Base-by-base conservation (phyloP, 129 eudicot genomes). In the Pulicaria dysenterica region DNA sequence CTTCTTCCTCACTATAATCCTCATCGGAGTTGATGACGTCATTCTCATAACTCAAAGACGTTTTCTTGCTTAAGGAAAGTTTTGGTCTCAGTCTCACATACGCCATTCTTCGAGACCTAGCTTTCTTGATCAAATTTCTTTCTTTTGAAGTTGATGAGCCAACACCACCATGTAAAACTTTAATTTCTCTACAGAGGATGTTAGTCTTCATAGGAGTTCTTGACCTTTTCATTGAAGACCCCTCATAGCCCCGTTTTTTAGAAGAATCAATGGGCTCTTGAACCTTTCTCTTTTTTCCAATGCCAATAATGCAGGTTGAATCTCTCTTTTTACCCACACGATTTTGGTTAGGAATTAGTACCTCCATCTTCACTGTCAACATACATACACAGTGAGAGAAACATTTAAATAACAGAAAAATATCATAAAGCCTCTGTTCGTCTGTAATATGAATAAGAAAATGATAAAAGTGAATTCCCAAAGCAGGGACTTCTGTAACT, bases 251-350 rank as follows among this genome's bases (percentile, higher is more conserved):
- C 12, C 51, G 59, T 55, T 67, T 81, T 39, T 70, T 63, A 50
- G 83, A 75, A 67, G 83, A 75, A 67, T 75, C 76, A 6, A 75
- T 73, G 12, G 40, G 47, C 55, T 51, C 6, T 15, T 77, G 64
- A 36, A 66, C 66, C 78, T 70, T 87, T 54, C 89, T 81, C 76
- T 74, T 87, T 67, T 73, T 72, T 51, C 54, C 53, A 56, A 17
- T 50, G 10, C 67, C 64, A 58, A 62, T 55, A 58, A 15, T 78
- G 63, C 48, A 31, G 8, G 17, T 40, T 10, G 67, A 50, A 58
- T 68, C 53, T 5, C 51, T 73, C 16, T 72, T 67, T 54, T 57
- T 49, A 69, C 60, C 58, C 73, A 77, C 58, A 37, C 56, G 55
- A 9, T 77, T 72, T 55, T 71, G 82, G 44, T 86, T 78, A 42